Percentiles rank a stretch among this genome's conserved stretches.
These are phyloP conservation scores for Mucor velutinosus DNA, from an alignment of 371 early-diverging fungal genomes.

Conservation along the genomic window DNA sequence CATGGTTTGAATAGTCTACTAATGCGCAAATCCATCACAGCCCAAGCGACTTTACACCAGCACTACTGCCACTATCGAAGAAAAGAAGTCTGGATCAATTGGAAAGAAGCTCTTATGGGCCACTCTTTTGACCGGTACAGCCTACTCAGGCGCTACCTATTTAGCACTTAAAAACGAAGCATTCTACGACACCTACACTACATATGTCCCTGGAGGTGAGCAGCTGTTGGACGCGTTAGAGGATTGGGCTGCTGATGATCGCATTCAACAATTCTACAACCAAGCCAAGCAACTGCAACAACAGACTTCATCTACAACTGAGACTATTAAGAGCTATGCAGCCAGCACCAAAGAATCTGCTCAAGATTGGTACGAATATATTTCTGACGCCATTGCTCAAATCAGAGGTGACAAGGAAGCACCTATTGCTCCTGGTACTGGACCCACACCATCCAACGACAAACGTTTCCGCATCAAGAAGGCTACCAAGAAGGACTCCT, in stretches of 20 bases:
- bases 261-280: conserved; percentile 28
- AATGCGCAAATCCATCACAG: not conserved
- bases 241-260: conserved; percentile 33
- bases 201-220: conserved; percentile 51
- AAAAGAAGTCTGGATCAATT: conserved; percentile 14
- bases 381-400: conserved; percentile 36
- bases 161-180: conserved; percentile 46
- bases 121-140: conserved; percentile 31
- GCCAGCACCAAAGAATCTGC: conserved; percentile 30
- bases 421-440: conserved; percentile 22
- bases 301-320: conserved; percentile 18
- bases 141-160: conserved; percentile 46
- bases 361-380: conserved; percentile 43
- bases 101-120: conserved; percentile 39
- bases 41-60: conserved; percentile 19
- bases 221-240: conserved; percentile 41
- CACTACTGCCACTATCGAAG: conserved; percentile 1
- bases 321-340: conserved; percentile 21
- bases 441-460: conserved; percentile 24
- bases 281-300: conserved; percentile 27
- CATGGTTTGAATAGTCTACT: not conserved
- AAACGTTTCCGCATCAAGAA: conserved; percentile 12
- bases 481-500: conserved; percentile 8
- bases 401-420: conserved; percentile 34
- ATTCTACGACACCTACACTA: conserved; percentile 47